Evolutionary conservation across 768 basidiomycete species (phyloP).

Genomic region (Naganishia vaughanmartiniae): DNA sequence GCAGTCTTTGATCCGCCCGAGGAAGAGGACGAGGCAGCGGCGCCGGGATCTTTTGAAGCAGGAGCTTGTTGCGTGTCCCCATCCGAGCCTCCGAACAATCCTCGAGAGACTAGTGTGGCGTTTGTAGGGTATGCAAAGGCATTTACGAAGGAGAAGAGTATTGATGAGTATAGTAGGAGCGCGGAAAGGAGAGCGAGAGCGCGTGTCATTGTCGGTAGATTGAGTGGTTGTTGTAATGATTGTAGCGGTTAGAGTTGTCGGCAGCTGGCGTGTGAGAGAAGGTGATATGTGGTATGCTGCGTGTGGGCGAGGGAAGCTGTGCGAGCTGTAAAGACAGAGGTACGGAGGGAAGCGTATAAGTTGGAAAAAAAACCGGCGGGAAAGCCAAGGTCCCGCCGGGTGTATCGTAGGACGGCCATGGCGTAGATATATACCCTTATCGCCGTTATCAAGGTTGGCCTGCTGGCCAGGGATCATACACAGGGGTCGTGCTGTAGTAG

Average conservation of each 20-base stretch:
- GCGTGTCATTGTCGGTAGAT: conserved; percentile 15
- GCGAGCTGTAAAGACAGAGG: not conserved
- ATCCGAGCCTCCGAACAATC: not conserved
- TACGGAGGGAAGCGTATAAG: not conserved
- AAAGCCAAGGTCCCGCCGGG: too few relatives aligned
- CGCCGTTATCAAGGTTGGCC: not conserved
- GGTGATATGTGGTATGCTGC: not conserved
- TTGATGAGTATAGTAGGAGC: not conserved
- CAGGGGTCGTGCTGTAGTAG: not conserved
- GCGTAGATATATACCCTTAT: not conserved
- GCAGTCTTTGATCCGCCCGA: not conserved
- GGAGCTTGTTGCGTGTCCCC: not conserved
- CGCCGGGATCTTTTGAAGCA: not conserved
- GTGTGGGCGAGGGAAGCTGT: not conserved
- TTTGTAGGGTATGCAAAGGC: not conserved
- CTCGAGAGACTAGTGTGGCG: not conserved
- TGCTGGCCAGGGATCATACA: not conserved
- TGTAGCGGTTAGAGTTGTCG: not conserved
- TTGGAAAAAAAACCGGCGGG: too few relatives aligned
- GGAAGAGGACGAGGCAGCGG: not conserved
- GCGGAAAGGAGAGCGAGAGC: not conserved
- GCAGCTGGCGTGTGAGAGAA: not conserved
- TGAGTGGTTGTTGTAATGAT: not conserved
- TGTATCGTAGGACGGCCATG: too few relatives aligned
- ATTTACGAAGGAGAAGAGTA: not conserved